These are phyloP conservation scores for Sugiyamaella americana DNA, from an alignment of 805 yeast genomes.

Conservation along the genomic window DNA sequence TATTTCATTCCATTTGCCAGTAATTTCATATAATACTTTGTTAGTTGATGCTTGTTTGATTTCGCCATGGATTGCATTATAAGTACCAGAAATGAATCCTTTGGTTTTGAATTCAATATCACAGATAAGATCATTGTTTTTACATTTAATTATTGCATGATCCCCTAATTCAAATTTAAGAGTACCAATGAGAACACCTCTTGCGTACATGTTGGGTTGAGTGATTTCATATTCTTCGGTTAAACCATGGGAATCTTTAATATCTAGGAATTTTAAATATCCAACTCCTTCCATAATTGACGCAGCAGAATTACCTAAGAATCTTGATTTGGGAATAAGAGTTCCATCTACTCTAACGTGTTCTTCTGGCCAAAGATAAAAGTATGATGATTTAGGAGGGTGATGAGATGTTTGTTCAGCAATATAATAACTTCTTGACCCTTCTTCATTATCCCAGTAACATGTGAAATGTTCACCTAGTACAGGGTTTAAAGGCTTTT, in stretches of 20 bases:
- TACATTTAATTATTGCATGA: conserved; percentile 70
- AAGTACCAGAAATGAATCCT: conserved; percentile 88
- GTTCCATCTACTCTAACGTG: conserved; percentile 85
- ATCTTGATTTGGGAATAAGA: conserved; percentile 78
- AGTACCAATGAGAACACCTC: conserved; percentile 88
- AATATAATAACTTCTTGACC: conserved; percentile 67
- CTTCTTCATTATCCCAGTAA: conserved; percentile 78
- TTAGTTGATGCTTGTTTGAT: conserved; percentile 48
- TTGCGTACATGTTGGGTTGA: conserved; percentile 94
- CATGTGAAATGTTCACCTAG: conserved; percentile 86
- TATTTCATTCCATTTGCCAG: conserved; percentile 92
- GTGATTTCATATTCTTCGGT: conserved; percentile 74
- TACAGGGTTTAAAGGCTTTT: conserved; percentile 93
- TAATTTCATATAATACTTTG: conserved; percentile 54
- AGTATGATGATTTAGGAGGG: conserved; percentile 96
- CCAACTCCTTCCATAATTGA: conserved; percentile 94
- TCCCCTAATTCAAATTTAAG: conserved; percentile 90
- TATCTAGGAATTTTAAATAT: conserved; percentile 59
- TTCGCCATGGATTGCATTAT: conserved; percentile 79
- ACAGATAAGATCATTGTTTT: conserved; percentile 51
- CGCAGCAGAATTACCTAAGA: conserved; percentile 93
- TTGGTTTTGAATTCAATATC: conserved; percentile 92
- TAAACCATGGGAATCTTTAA: conserved; percentile 36
- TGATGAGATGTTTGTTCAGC: conserved; percentile 97
- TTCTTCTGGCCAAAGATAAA: conserved; percentile 75